phyloP scores from a whole-genome alignment of 306 rosid species.

The Cicer yamashitae region DNA sequence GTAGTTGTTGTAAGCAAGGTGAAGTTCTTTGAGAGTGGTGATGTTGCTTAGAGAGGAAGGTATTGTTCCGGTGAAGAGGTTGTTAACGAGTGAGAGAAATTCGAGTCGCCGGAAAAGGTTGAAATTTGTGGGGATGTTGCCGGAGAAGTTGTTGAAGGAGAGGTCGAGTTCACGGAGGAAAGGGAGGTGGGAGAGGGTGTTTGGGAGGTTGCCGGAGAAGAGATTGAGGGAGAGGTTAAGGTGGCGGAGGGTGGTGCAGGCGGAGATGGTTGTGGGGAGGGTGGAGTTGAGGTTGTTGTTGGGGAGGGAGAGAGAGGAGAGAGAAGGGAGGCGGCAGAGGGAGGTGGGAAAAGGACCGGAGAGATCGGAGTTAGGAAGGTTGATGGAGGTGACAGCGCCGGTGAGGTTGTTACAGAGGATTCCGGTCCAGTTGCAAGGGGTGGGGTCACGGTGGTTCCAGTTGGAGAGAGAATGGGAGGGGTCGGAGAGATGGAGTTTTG shows the following conservation, averaged over 20 bases:
- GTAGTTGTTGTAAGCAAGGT: slow-evolving; percentile 59
- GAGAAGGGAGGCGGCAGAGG: slow-evolving; percentile 68
- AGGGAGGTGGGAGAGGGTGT: slow-evolving; percentile 49
- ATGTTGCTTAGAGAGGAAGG: slow-evolving; percentile 59
- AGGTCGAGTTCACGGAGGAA: slow-evolving; percentile 57
- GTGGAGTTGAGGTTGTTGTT: slow-evolving; percentile 51
- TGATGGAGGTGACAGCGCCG: slow-evolving; percentile 45
- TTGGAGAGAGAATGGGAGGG: slow-evolving; percentile 48
- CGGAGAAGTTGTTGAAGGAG: slow-evolving; percentile 69
- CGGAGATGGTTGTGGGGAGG: slow-evolving; percentile 43
- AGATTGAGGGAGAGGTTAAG: slow-evolving; percentile 62
- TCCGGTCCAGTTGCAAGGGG: slow-evolving; percentile 71
- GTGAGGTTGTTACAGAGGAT: slow-evolving; percentile 50
- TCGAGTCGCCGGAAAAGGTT: slow-evolving; percentile 52
- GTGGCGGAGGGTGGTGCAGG: slow-evolving; percentile 50
- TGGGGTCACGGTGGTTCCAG: slow-evolving; percentile 62
- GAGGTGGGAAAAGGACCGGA: slow-evolving; percentile 58
- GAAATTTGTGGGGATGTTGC: slow-evolving; percentile 59
- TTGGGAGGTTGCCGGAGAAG: slow-evolving; percentile 62
- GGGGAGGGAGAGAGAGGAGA: slow-evolving; percentile 56
- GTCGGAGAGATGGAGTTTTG: slow-evolving; percentile 58
- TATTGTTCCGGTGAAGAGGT: slow-evolving; percentile 58
- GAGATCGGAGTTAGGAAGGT: slow-evolving; percentile 42
- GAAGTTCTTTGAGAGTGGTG: slow-evolving; percentile 55
- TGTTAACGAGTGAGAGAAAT: slow-evolving; percentile 46